Base-by-base conservation (phyloP, 306 rosid genomes). In the Citrullus colocynthis region DNA sequence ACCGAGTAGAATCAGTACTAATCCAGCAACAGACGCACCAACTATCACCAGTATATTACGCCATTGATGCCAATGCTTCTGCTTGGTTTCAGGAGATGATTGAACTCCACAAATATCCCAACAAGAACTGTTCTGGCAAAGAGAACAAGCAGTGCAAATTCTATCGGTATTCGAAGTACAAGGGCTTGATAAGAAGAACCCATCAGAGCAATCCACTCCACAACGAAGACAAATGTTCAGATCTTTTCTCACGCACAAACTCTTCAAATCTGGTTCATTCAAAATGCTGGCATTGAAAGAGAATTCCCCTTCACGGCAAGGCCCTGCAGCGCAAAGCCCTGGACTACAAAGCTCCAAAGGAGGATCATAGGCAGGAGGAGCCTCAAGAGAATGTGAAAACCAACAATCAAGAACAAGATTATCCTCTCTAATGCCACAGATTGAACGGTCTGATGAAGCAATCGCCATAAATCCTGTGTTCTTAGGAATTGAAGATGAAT, bases 71-170 rank as follows among this genome's bases (percentile, higher is more conserved):
- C 95, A 88, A 65, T 66, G 82, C 78, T 79, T 88, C 57, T 34
- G 64, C 69, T 80, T 85, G 78, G 77, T 39, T 65, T 78, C 89
- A 5, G 82, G 49, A 11, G 91, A 63, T 9, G 93, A 78, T 34
- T 80, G 89, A 75, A 86, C 80, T 24, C 86, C 85, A 83, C 99
- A 95, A 28, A 85, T 82, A 57, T 81, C 83, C 84, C 72, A 71
- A 80, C 99, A 95, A 63, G 97, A 90, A 48, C 94, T 88, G 81
- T 95, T 95, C 81, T 95, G 97, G 87, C 99, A 95, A 78, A 95
- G 97, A 67, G 97, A 95, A 81, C 97, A 95, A 76, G 92, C 88
- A 3, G 97, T 89, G 87, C 98, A 95, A 14, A 90, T 89, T 61
- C 97, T 84, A 78, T 89, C 97, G 6, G 91, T 52, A 64, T 86